phyloP scores from a whole-genome alignment of 2,329 filamentous ascomycete species.

The Venturia effusa region DNA sequence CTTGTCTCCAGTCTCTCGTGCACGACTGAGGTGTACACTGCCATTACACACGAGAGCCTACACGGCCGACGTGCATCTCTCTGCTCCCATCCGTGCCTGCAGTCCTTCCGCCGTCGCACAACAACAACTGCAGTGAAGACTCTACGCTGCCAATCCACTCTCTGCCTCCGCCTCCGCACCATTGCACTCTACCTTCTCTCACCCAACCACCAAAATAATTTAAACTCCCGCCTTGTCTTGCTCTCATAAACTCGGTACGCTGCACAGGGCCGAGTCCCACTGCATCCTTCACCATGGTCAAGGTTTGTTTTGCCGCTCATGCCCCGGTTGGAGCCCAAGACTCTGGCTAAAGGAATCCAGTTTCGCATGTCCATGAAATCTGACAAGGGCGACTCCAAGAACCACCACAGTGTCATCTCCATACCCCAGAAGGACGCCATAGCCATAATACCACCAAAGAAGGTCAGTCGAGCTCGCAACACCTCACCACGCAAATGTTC shows the following conservation, averaged over 20 bases:
- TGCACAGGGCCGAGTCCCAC: constrained; percentile 1
- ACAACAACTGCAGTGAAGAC: too few relatives aligned
- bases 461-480: constrained; percentile 45
- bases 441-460: constrained; percentile 85
- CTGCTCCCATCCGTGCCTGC: neutral
- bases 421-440: constrained; percentile 77
- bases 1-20: neutral
- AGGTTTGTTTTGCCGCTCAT: constrained; percentile 14
- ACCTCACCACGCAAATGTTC: constrained; percentile 6
- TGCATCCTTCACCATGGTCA: constrained; percentile 14
- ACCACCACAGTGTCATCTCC: constrained; percentile 51
- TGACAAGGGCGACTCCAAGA: constrained; percentile 62
- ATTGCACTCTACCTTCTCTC: neutral
- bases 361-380: constrained; percentile 83
- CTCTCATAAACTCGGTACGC: neutral
- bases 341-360: constrained; percentile 19
- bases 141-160: neutral
- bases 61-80: neutral
- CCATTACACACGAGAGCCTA: neutral
- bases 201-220: neutral
- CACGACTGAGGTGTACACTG: neutral
- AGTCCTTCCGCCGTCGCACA: neutral
- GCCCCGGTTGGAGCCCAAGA: neutral
- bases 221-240: neutral
- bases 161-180: constrained; percentile 1